Evolutionary conservation across 1,284 basidiomycete species (phyloP).

Genomic region (Cerrena zonata): DNA sequence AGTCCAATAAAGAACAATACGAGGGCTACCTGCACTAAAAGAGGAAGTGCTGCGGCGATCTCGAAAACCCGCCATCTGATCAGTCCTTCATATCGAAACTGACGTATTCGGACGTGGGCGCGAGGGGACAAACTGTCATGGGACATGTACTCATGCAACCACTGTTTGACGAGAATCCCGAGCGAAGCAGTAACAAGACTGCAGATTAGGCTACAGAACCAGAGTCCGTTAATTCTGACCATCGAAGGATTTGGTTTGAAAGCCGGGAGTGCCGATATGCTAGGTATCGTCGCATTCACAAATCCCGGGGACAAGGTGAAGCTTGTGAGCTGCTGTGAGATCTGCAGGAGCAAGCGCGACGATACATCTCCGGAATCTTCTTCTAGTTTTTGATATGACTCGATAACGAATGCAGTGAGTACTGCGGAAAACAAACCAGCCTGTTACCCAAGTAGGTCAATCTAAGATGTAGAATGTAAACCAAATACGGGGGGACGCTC

Average conservation of each 20-base stretch:
- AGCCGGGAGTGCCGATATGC: not conserved
- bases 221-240: constrained; percentile 11
- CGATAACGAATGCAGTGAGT: constrained; percentile 21
- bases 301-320: constrained; percentile 5
- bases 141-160: constrained; percentile 13
- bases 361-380: constrained; percentile 4
- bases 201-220: constrained; percentile 14
- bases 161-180: constrained; percentile 16
- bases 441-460: constrained; percentile 8
- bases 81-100: constrained; percentile 24
- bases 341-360: constrained; percentile 1
- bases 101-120: constrained; percentile 12
- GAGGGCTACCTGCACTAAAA: constrained; percentile 26
- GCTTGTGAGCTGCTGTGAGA: constrained; percentile 5
- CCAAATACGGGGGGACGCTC: constrained; percentile 1
- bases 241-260: constrained; percentile 1
- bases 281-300: constrained; percentile 8
- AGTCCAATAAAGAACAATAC: constrained; percentile 27
- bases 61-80: constrained; percentile 24
- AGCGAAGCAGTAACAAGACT: constrained; percentile 15
- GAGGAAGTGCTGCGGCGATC: constrained; percentile 23
- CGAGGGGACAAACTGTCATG: constrained; percentile 7
- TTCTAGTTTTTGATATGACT: constrained; percentile 17
- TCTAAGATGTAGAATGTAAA: too few relatives aligned
- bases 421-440: constrained; percentile 23